These are phyloP conservation scores for Phytophthora multivora DNA, from an alignment of 352 stramenopile genomes.

Conservation along the genomic window DNA sequence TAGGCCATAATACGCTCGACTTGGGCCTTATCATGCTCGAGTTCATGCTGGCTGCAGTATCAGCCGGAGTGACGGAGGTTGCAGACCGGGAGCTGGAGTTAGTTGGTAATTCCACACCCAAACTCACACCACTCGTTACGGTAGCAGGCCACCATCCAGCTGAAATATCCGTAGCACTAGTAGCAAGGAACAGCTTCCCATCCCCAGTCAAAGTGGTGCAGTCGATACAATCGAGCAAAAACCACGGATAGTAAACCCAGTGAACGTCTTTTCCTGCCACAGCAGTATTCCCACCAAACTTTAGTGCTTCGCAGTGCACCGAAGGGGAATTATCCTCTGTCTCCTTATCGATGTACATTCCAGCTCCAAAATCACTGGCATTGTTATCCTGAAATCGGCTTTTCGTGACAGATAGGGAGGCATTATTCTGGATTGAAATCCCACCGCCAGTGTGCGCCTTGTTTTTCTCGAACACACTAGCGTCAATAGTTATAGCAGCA, in stretches of 20 bases:
- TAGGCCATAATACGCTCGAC: slow-evolving; percentile 53
- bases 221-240: slow-evolving; percentile 39
- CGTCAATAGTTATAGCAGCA: slow-evolving; percentile 19
- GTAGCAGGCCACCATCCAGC: slow-evolving; percentile 59
- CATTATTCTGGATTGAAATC: slow-evolving; percentile 47
- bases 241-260: slow-evolving; percentile 59
- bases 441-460: slow-evolving; percentile 53
- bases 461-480: slow-evolving; percentile 37
- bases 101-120: slow-evolving; percentile 30
- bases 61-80: neutral
- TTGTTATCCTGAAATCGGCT: slow-evolving; percentile 46
- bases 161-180: slow-evolving; percentile 47
- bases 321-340: slow-evolving; percentile 5
- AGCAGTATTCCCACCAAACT: slow-evolving; percentile 47
- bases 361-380: slow-evolving; percentile 58
- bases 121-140: slow-evolving; percentile 67
- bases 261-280: slow-evolving; percentile 54
- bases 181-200: slow-evolving; percentile 22
- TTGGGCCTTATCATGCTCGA: slow-evolving; percentile 16
- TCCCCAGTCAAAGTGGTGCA: slow-evolving; percentile 26
- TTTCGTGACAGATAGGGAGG: slow-evolving; percentile 24
- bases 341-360: slow-evolving; percentile 53
- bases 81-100: slow-evolving; percentile 3
- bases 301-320: slow-evolving; percentile 10
- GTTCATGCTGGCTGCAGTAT: slow-evolving; percentile 1